Evolutionary conservation across 2,329 filamentous ascomycete species (phyloP), one percentile per base, ranked within the genome.

Genomic region (Parastagonospora avenae): DNA sequence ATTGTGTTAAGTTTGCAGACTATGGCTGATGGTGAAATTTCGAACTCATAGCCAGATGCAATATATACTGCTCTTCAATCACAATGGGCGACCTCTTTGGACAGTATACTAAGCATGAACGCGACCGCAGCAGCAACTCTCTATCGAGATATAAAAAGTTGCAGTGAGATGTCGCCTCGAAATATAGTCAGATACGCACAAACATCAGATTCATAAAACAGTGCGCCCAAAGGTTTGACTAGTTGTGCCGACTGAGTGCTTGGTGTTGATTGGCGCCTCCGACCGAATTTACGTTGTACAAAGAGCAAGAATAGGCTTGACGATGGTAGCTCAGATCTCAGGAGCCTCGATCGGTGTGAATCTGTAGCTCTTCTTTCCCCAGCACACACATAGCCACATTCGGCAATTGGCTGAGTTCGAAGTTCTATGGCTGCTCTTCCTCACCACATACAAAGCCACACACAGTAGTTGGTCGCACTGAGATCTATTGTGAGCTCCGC

Each of bases 61-160:
- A 19, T 35, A 44, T 44, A 36, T 35, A 29, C 10, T 8, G 4
- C 14, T 35, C 42, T 24, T 24, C 19, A 24, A 3, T 5, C 19
- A 24, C 3, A 24, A 16, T 12, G 16, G 28, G 4, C 6, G 9
- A 4, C 30, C 4, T 2, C 14, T 14, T 36, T 16, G 14, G 42
- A 44, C 31, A 44, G 42, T 44, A 44, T 27, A 31, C 42, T 31
- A 44, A 36, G 42, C 15, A 33, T 7, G 38, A 11, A 42, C 12
- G 14, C 12, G 16, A 12, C 11, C 16, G 42, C 12, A 16, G n/a
- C n/a, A 15, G 10, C 29, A 33, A 35, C 10, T 40, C 37, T 27
- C 28, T 31, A 30, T 2, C 12, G 29, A 32, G n/a, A 19, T 15
- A 16, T 12, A 14, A 19, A 12, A 32, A n/a, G 27, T 24, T 30